A percentile compares a stretch with the other conserved stretches of the same genome.
These are phyloP conservation scores for Bipolaris oryzae DNA, from an alignment of 2,329 filamentous ascomycete genomes.

Conservation along the genomic window DNA sequence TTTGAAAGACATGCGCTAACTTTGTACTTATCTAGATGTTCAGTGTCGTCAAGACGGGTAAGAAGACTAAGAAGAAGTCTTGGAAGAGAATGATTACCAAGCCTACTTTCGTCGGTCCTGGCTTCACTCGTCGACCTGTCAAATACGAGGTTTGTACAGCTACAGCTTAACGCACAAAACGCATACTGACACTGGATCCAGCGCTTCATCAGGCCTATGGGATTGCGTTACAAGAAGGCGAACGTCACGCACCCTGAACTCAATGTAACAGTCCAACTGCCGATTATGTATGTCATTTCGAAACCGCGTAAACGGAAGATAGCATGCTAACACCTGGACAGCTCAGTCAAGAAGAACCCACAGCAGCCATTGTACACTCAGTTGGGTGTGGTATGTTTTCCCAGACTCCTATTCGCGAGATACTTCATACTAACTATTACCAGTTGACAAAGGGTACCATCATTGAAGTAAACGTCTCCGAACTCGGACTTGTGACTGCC, in stretches of 20 bases:
- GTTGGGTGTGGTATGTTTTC: conserved; percentile 67
- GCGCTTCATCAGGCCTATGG: conserved; percentile 57
- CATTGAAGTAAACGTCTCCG: conserved; percentile 91
- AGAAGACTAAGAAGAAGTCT: conserved; percentile 82
- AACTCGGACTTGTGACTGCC: conserved; percentile 88
- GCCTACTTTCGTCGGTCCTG: conserved; percentile 86
- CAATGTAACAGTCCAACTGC: conserved; percentile 83
- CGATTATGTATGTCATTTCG: conserved; percentile 49
- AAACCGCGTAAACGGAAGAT: not conserved
- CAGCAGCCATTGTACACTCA: conserved; percentile 91
- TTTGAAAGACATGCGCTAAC: not conserved
- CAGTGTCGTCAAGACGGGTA: conserved; percentile 89
- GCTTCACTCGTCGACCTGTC: conserved; percentile 87
- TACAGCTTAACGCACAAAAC: not conserved
- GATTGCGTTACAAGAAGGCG: conserved; percentile 78
- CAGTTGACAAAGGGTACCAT: conserved; percentile 58
- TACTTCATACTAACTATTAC: not conserved
- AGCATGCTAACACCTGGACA: conserved; percentile 4
- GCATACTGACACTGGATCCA: not conserved
- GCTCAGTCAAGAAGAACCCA: conserved; percentile 78
- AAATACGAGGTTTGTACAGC: conserved; percentile 60
- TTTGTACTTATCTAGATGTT: conserved; percentile 65
- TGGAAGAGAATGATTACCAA: conserved; percentile 79
- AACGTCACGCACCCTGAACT: conserved; percentile 78
- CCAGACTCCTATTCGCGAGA: not conserved